Conservation (phyloP, 257 asterid species). For the Buddleja alternifolia region DNA sequence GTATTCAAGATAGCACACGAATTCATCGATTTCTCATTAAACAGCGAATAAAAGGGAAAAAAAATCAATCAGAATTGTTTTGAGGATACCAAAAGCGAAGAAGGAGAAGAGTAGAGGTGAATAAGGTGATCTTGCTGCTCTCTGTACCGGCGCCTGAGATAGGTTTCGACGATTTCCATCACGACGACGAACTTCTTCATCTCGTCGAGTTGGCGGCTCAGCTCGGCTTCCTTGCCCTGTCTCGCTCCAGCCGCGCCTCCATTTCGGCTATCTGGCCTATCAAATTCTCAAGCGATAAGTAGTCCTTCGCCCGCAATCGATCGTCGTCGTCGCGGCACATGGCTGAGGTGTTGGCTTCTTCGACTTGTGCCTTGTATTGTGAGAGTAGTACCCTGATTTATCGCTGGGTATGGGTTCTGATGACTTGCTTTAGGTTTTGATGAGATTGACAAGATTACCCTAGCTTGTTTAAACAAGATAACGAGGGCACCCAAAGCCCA, state of each 20-base stretch:
- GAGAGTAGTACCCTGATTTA: constrained; percentile 34
- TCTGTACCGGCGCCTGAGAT: constrained; percentile 64
- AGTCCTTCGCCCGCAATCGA: constrained; percentile 59
- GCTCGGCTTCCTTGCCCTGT: constrained; percentile 90
- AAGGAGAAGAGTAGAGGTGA: constrained; percentile 34
- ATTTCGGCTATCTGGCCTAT: constrained; percentile 74
- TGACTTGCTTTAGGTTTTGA: too few relatives aligned
- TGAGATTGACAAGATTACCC: too few relatives aligned
- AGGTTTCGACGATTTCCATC: constrained; percentile 77
- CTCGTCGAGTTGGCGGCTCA: constrained; percentile 73
- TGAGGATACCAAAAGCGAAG: constrained; percentile 38
- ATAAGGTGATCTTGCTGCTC: constrained; percentile 57
- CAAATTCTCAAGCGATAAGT: constrained; percentile 51
- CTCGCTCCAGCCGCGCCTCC: constrained; percentile 75
- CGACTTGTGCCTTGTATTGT: constrained; percentile 9
- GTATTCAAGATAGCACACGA: neutral
- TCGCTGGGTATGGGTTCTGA: neutral
- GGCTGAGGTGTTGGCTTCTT: constrained; percentile 16
- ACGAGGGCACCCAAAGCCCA: too few relatives aligned
- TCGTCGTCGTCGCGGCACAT: constrained; percentile 86
- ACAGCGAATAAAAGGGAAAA: neutral
- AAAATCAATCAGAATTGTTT: neutral
- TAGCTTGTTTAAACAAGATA: too few relatives aligned
- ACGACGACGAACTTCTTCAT: constrained; percentile 75
- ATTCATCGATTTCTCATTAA: neutral